A percentile compares a stretch with the other conserved stretches of the same genome.
phyloP scores from a whole-genome alignment of 345 rosid species.

The Syzygium oleosum region DNA sequence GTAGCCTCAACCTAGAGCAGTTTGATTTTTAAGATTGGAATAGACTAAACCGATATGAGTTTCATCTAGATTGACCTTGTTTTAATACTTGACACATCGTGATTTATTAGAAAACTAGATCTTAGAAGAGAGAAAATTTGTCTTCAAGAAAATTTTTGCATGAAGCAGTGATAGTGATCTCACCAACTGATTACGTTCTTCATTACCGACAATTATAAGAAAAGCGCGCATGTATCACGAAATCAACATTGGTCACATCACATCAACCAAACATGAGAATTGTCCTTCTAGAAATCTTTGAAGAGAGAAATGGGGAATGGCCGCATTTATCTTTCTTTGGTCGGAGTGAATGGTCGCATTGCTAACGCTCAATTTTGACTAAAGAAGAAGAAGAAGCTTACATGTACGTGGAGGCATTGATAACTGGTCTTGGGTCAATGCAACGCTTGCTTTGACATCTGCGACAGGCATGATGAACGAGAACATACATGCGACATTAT shows the following conservation, averaged over 20 bases:
- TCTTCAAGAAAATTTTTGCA: not conserved
- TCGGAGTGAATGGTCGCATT: not conserved
- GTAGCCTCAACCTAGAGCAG: no score
- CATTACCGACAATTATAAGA: not conserved
- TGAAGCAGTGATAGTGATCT: not conserved
- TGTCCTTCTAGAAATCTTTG: not conserved
- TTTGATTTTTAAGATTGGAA: no score
- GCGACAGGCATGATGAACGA: not conserved
- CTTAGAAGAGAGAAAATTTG: not conserved
- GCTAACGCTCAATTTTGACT: not conserved
- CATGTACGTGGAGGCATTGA: not conserved
- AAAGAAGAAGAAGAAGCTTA: not conserved
- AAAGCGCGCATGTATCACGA: not conserved
- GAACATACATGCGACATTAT: not conserved
- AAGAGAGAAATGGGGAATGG: not conserved
- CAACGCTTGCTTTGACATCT: not conserved
- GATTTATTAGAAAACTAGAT: no score
- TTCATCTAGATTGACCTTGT: not conserved
- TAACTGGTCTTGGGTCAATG: not conserved
- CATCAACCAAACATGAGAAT: not conserved
- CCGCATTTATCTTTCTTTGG: not conserved
- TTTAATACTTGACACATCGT: not conserved
- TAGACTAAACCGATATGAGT: not conserved
- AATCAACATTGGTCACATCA: not conserved
- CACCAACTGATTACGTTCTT: no score